Conservation (phyloP, 2,329 filamentous ascomycete genomes). For the Pseudogymnoascus sp. region DNA sequence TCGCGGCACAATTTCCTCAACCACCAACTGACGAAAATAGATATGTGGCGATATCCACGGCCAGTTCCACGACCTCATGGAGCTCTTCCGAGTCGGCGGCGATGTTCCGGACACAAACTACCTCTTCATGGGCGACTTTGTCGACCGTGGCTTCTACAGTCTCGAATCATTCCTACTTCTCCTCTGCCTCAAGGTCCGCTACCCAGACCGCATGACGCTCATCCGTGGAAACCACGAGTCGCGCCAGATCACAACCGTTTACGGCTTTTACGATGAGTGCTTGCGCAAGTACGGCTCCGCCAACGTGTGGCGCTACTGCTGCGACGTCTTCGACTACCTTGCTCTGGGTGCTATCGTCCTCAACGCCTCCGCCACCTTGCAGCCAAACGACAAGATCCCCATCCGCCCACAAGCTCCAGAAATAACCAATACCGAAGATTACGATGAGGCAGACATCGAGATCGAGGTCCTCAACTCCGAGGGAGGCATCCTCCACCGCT, state of each 20-base stretch:
- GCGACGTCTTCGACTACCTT: conserved; percentile 97
- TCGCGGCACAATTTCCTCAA: neutral
- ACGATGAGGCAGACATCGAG: conserved; percentile 75
- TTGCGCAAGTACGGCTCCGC: conserved; percentile 98
- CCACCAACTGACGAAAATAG: neutral
- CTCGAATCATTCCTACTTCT: conserved; percentile 96
- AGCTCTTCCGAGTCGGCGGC: conserved; percentile 97
- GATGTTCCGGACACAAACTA: conserved; percentile 98
- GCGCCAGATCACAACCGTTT: conserved; percentile 97
- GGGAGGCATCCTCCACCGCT: conserved; percentile 68
- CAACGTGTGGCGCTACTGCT: conserved; percentile 99
- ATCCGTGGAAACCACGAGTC: conserved; percentile 98
- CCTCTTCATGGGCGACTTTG: conserved; percentile 99
- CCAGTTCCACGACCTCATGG: conserved; percentile 98
- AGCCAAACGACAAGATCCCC: conserved; percentile 35
- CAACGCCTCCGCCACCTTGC: conserved; percentile 65
- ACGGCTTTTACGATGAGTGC: conserved; percentile 99
- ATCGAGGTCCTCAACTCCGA: conserved; percentile 89
- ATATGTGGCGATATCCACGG: conserved; percentile 97
- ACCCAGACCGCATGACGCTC: conserved; percentile 95
- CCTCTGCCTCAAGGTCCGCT: conserved; percentile 94
- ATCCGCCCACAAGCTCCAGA: conserved; percentile 27
- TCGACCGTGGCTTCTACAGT: conserved; percentile 97
- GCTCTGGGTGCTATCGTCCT: conserved; percentile 92
- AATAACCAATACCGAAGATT: conserved; percentile 37